Evolutionary conservation across 2,329 filamentous ascomycete species (phyloP).

Genomic region (Colletotrichum neosansevieriae): DNA sequence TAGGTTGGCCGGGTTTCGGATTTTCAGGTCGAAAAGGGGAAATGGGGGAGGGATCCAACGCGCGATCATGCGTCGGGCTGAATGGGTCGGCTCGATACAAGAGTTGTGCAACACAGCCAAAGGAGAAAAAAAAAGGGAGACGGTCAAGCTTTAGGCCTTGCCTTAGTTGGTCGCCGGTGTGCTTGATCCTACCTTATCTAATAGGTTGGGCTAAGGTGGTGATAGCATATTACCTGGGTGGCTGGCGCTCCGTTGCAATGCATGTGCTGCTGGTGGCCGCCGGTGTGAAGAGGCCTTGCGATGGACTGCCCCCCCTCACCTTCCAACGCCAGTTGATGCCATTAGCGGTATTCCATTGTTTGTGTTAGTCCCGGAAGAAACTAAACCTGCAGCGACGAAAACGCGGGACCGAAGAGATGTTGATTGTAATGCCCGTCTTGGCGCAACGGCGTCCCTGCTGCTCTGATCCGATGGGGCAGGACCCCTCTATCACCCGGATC

Average conservation of each 20-base stretch:
- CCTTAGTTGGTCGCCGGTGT: neutral
- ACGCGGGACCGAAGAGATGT: conserved; percentile 21
- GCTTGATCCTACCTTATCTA: too few relatives aligned
- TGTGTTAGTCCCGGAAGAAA: too few relatives aligned
- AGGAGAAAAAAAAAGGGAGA: neutral
- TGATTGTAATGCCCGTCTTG: conserved; percentile 19
- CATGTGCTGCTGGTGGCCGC: too few relatives aligned
- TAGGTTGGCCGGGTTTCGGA: neutral
- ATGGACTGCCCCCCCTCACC: too few relatives aligned
- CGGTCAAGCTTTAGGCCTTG: neutral
- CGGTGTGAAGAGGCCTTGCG: too few relatives aligned
- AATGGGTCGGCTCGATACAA: conserved; percentile 2
- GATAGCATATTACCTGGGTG: too few relatives aligned
- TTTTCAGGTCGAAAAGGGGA: neutral
- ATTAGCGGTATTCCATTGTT: too few relatives aligned
- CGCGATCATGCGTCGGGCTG: conserved; percentile 9
- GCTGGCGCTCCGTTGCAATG: too few relatives aligned
- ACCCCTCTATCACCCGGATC: too few relatives aligned
- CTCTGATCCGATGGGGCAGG: neutral
- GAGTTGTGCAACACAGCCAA: neutral
- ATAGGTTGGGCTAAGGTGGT: too few relatives aligned
- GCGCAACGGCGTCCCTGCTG: conserved; percentile 1
- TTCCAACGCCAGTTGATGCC: too few relatives aligned
- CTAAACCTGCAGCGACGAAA: neutral
- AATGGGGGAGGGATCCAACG: neutral